These are phyloP conservation scores for Musa acuminata DNA, from an alignment of 176 grass and related monocot genomes.

Conservation along the genomic window DNA sequence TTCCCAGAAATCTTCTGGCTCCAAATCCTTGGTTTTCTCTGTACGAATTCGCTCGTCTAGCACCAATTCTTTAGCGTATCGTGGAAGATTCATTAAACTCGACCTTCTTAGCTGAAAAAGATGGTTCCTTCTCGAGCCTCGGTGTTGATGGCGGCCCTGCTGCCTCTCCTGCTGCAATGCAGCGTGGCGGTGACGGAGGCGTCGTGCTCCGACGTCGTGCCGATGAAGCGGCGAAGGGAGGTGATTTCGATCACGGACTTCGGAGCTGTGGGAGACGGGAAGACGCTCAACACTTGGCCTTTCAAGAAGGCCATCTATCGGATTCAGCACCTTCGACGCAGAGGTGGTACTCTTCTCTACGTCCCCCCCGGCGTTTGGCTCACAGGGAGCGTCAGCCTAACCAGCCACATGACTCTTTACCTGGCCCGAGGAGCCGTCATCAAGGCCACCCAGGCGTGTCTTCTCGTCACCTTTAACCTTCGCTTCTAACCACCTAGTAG, in stretches of 20 bases:
- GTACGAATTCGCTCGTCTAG: no score
- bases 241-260: conserved; percentile 62
- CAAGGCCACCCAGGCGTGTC: conserved; percentile 41
- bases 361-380: conserved; percentile 64
- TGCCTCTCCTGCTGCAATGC: conserved; percentile 19
- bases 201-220: conserved; percentile 42
- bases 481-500: no score
- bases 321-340: conserved; percentile 49
- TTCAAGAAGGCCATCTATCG: conserved; percentile 62
- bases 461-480: not conserved
- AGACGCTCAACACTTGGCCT: conserved; percentile 67
- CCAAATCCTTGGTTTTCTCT: no score
- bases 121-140: not conserved
- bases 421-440: conserved; percentile 61
- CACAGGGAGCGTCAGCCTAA: conserved; percentile 81
- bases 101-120: not conserved
- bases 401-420: conserved; percentile 83
- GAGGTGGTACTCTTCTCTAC: conserved; percentile 45
- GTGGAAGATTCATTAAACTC: no score
- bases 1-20: no score
- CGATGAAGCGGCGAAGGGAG: conserved; percentile 42
- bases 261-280: conserved; percentile 64
- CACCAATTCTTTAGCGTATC: no score
- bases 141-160: not conserved
- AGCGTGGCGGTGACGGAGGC: conserved; percentile 5